phyloP scores from a whole-genome alignment of 441 rosid genomes.

The Populus hybrid region DNA sequence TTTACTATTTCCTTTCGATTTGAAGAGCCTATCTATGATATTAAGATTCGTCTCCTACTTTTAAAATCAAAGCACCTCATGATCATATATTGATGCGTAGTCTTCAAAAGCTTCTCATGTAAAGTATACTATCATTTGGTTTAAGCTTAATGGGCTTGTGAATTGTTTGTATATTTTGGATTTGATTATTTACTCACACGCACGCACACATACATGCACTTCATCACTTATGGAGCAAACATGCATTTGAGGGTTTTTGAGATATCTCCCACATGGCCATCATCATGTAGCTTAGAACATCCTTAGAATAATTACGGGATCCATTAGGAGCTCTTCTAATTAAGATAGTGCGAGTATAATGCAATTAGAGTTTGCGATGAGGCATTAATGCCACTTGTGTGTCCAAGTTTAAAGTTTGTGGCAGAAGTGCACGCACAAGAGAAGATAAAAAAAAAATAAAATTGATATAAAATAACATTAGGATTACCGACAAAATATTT shows the following conservation, averaged over 20 bases:
- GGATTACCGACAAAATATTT: no score
- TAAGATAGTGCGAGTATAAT: neutral
- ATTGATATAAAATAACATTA: no score
- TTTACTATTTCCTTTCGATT: neutral
- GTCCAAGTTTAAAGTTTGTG: neutral
- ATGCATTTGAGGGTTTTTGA: neutral
- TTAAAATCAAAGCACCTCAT: conserved; percentile 14
- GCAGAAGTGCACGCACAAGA: neutral
- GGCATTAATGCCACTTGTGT: neutral
- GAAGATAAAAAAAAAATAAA: neutral
- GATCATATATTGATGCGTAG: neutral
- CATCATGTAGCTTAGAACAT: neutral
- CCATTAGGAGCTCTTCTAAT: neutral
- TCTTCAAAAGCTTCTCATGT: conserved; percentile 6
- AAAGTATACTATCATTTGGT: conserved; percentile 19
- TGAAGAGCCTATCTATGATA: neutral
- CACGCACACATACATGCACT: neutral
- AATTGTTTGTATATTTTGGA: no score
- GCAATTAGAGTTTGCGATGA: neutral
- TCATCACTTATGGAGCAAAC: neutral
- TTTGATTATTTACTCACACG: no score
- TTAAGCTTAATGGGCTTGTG: neutral
- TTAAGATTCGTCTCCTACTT: conserved; percentile 25
- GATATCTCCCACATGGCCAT: neutral
- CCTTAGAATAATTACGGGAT: neutral